Conservation (phyloP, 2,329 filamentous ascomycete species). For the Sporothrix brunneoviolacea region DNA sequence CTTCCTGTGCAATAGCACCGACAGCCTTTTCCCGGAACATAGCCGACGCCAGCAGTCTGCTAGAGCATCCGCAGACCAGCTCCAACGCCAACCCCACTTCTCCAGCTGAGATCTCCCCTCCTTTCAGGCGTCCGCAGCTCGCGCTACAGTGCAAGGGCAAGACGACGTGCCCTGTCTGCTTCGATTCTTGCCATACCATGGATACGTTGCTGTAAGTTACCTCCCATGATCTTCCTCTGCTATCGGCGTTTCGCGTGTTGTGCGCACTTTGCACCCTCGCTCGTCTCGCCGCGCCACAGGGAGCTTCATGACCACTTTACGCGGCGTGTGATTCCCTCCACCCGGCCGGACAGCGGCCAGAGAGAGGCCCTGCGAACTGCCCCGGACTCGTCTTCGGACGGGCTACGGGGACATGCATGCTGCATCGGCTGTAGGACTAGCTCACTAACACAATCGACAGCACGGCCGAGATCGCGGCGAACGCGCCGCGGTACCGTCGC, state of each 20-base stretch:
- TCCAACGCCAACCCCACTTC: constrained; percentile 1
- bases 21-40: no score
- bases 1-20: not conserved
- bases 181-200: not conserved
- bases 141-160: not conserved
- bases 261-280: not conserved
- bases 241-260: not conserved
- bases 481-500: constrained; percentile 80
- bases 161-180: not conserved
- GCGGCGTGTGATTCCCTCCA: not conserved
- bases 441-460: constrained; percentile 36
- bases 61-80: not conserved
- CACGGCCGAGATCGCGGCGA: constrained; percentile 86
- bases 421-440: constrained; percentile 19
- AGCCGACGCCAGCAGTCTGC: not conserved
- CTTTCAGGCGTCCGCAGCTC: constrained; percentile 2
- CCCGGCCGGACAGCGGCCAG: not conserved
- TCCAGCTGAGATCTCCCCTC: not conserved
- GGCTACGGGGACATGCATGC: not conserved
- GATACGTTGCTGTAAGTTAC: constrained; percentile 14
- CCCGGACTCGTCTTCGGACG: no score
- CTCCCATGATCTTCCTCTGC: not conserved
- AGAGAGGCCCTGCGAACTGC: no score
- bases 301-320: no score
- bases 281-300: not conserved